Percentiles rank a stretch among this genome's conserved stretches.
phyloP scores from a whole-genome alignment of 345 rosid genomes.

The Clausena lansium region DNA sequence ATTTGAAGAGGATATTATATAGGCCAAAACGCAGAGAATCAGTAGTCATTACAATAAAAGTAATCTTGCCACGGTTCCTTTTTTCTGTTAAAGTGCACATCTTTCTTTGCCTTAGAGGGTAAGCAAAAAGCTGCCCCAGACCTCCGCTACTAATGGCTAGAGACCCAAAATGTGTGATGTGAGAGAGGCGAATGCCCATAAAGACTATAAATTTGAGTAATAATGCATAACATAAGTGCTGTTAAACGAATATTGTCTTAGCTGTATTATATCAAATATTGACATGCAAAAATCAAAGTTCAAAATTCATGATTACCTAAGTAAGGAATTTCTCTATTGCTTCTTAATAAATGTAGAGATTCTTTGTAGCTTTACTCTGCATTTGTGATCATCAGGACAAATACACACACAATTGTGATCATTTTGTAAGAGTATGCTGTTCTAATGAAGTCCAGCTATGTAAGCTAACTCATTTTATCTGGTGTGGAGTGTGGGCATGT shows the following conservation, averaged over 20 bases:
- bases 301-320: neutral
- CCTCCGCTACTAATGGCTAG: neutral
- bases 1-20: neutral
- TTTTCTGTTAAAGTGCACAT: conserved; percentile 7
- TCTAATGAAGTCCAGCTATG: neutral
- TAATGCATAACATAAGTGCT: neutral
- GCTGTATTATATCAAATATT: neutral
- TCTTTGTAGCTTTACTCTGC: neutral
- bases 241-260: neutral
- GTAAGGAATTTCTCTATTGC: neutral
- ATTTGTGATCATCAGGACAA: neutral
- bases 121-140: neutral
- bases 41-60: neutral
- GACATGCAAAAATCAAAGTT: neutral
- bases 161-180: neutral
- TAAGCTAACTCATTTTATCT: neutral
- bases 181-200: neutral
- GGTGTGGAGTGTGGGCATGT: neutral
- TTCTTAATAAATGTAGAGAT: neutral
- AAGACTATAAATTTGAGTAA: neutral
- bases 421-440: neutral
- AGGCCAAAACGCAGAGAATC: neutral
- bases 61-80: neutral
- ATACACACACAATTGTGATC: neutral
- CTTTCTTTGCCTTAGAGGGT: neutral